Evolutionary conservation across 345 rosid genomes (phyloP), one percentile per base, ranked within the genome.

Genomic region (Lepidium sativum): DNA sequence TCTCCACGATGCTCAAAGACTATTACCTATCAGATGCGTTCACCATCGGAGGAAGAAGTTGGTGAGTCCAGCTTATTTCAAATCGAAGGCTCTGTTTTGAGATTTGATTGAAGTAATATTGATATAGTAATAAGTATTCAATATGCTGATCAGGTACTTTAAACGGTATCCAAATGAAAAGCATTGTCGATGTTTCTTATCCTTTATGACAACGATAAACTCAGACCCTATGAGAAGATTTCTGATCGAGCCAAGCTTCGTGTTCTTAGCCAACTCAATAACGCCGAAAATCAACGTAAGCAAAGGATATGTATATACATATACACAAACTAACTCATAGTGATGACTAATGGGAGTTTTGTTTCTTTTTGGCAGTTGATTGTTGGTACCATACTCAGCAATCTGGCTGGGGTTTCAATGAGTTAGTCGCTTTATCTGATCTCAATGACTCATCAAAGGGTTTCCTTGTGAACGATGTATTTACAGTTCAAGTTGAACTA

Each of bases 201-300:
- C 1, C 41, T 61, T 15, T 8, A 41, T 34, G 61, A 0, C 1
- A 43, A 43, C 3, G 68, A 70, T 39, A 61, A 15, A 44, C 10
- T 52, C 37, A 43, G 31, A 53, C 62, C 74, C 0, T 70, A 53
- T 16, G 74, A 70, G 40, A 52, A 35, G 63, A 42, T 70, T 8
- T 70, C 53, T 62, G 68, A 53, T 16, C 41, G 62, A 35, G 74
- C 55, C 33, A 61, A 53, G 41, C 68, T 70, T 53, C 63, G 68
- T 0, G 21, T 54, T 53, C 63, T 70, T 42, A 52, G 62, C 68
- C 63, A 62, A 45, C 9, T 29, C 25, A 44, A 7, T 43, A 35
- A 70, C 32, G 2, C 45, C 1, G 69, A 62, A 25, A 17, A 1
- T 4, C 43, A 0, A 37, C 3, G 75, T 70, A 70, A 70, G 68